Conservation (phyloP, 2,329 filamentous ascomycete genomes). For the Zasmidium angulare region DNA sequence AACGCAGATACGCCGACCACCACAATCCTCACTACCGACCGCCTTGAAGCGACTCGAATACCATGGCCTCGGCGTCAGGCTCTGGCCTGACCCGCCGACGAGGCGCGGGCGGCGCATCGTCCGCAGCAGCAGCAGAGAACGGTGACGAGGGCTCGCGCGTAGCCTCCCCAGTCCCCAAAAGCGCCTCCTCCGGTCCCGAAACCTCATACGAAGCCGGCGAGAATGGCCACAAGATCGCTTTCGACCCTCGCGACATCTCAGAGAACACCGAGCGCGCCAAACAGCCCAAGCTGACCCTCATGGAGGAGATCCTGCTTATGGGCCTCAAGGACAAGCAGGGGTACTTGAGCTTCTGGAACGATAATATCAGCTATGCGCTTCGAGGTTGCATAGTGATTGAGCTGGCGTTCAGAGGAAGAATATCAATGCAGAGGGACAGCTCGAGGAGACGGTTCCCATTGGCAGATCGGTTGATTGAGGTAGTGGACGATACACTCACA, state of each 20-base stretch:
- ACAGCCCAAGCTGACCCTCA: slow-evolving; percentile 96
- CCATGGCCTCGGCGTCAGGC: slow-evolving; percentile 68
- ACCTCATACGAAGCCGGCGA: slow-evolving; percentile 84
- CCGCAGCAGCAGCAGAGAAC: slow-evolving; percentile 58
- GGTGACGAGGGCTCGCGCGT: slow-evolving; percentile 66
- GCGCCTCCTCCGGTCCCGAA: slow-evolving; percentile 57
- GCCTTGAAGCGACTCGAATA: slow-evolving; percentile 11
- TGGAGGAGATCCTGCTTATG: slow-evolving; percentile 96
- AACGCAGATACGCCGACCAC: slow-evolving; percentile 4
- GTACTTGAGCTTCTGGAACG: slow-evolving; percentile 99
- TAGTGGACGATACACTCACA: slow-evolving; percentile 93
- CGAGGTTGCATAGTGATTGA: slow-evolving; percentile 98
- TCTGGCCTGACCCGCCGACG: slow-evolving; percentile 71
- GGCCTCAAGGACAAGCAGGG: slow-evolving; percentile 99
- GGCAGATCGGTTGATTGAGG: slow-evolving; percentile 91
- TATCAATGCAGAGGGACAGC: slow-evolving; percentile 98
- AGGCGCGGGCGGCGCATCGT: slow-evolving; percentile 60
- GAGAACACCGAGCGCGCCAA: slow-evolving; percentile 95
- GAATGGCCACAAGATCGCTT: slow-evolving; percentile 98
- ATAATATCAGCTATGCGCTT: slow-evolving; percentile 98
- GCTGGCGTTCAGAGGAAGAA: slow-evolving; percentile 88
- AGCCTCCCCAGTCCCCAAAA: slow-evolving; percentile 63
- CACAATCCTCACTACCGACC: not conserved
- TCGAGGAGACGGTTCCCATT: slow-evolving; percentile 88
- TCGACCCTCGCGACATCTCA: slow-evolving; percentile 93